Base-by-base conservation (phyloP, 2,329 filamentous ascomycete genomes). In the Apiospora sp. region DNA sequence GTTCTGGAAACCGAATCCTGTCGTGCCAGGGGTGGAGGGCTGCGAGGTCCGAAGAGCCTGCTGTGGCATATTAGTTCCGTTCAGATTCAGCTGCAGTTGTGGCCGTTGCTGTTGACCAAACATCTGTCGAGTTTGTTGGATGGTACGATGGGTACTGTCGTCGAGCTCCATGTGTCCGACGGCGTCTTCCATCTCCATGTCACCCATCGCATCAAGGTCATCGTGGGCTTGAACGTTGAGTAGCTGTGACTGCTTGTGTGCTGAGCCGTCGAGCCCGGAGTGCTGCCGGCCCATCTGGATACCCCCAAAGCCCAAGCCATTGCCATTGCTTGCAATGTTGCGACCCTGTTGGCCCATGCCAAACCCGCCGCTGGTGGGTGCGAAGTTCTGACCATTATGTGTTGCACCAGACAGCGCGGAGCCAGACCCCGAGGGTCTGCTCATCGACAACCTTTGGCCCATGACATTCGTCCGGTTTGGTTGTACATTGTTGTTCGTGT, bases 141-240 rank as follows among this genome's bases (percentile, higher is more conserved):
- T 91, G 48, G 91, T 89, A 75, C 89, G 87, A 69, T 92, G 88
- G 34, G 58, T 64, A 76, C 78, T 89, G 75, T 91, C 88, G 67
- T 91, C 88, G 78, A 91, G 84, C 72, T 92, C 90, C 88, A 92
- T 89, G 70, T 87, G 85, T 4, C 90, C 91, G 68, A 93, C 87
- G 10, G 91, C 89, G 77, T 98, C 95, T 79, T 98, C 96, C 92
- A 98, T 93, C 79, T 98, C 96, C 96, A 98, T 98, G 79, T 97
- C 94, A 70, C 94, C 95, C 43, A 97, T 90, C 24, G 94, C 91
- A 79, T 97, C 95, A 86, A 97, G 91, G 74, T 97, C 93, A 73
- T 92, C 86, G 72, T 83, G 83, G 22, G 78, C 77, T 70, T 79
- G 78, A 79, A 88, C 83, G 71, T 85, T 83, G 10, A 82, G 82